These are phyloP conservation scores for Lasiodiplodia sp. DNA, from an alignment of 2,329 filamentous ascomycete species.

Conservation along the genomic window DNA sequence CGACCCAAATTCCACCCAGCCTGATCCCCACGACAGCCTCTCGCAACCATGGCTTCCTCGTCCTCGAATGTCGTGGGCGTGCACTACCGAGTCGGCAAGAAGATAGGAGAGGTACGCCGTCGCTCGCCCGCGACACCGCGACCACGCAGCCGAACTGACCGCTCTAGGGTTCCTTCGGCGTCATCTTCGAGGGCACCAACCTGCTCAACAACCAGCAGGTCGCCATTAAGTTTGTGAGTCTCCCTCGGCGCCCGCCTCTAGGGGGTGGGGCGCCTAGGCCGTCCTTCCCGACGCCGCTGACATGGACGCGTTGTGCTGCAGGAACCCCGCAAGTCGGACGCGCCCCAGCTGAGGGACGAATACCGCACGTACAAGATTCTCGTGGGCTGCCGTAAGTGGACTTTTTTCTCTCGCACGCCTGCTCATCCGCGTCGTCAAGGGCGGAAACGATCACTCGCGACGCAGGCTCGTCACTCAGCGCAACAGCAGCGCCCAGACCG, in stretches of 20 bases:
- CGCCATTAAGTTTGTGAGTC: constrained; percentile 96
- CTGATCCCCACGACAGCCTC: constrained; percentile 17
- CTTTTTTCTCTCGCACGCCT: constrained; percentile 33
- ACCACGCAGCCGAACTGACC: constrained; percentile 8
- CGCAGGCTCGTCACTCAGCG: constrained; percentile 26
- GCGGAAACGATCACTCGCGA: constrained; percentile 19
- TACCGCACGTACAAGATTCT: constrained; percentile 99
- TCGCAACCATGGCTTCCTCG: constrained; percentile 74
- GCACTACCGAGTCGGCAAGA: constrained; percentile 98
- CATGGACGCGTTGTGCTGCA: constrained; percentile 46
- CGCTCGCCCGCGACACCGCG: constrained; percentile 6
- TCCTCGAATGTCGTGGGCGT: constrained; percentile 98
- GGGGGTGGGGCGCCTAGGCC: constrained; percentile 11
- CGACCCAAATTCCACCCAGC: neutral
- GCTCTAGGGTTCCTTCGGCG: constrained; percentile 82
- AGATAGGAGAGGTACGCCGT: constrained; percentile 77
- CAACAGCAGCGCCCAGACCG: constrained; percentile 23
- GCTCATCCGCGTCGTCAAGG: constrained; percentile 31
- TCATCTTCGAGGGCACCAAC: constrained; percentile 98
- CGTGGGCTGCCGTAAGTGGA: constrained; percentile 92
- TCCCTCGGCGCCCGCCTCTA: constrained; percentile 17
- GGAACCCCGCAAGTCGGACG: constrained; percentile 99
- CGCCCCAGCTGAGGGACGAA: constrained; percentile 95
- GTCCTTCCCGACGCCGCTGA: constrained; percentile 13
- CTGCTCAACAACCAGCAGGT: constrained; percentile 99